phyloP scores from a whole-genome alignment of 2,329 filamentous ascomycete species.

The Pochonia chlamydosporia region DNA sequence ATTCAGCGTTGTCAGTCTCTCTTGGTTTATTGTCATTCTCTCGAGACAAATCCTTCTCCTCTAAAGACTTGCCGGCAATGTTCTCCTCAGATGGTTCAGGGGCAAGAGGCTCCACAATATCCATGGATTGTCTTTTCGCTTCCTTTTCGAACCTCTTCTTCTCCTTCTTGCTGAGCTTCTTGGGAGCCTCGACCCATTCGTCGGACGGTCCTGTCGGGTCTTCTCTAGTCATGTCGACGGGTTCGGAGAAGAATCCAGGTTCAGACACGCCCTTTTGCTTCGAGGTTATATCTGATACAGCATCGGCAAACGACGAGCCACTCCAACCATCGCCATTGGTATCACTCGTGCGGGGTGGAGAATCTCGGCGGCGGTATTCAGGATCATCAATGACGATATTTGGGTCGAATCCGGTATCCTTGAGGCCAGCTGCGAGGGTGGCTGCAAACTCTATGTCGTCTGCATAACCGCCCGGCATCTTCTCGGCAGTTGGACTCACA shows the following conservation, averaged over 20 bases:
- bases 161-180: constrained; percentile 42
- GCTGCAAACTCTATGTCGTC: constrained; percentile 67
- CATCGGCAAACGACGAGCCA: constrained; percentile 43
- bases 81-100: constrained; percentile 13
- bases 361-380: constrained; percentile 56
- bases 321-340: constrained; percentile 35
- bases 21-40: constrained; percentile 13
- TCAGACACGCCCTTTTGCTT: constrained; percentile 19
- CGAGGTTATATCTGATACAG: constrained; percentile 32
- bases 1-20: constrained; percentile 15
- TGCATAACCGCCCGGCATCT: constrained; percentile 60
- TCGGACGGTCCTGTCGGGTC: constrained; percentile 16
- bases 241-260: constrained; percentile 41
- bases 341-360: constrained; percentile 55
- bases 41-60: constrained; percentile 17
- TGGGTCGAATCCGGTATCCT: constrained; percentile 65
- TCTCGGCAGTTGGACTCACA: constrained; percentile 35
- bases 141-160: constrained; percentile 41
- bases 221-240: constrained; percentile 37
- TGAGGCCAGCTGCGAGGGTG: constrained; percentile 60
- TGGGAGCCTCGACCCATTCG: constrained; percentile 17
- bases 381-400: constrained; percentile 65
- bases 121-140: constrained; percentile 7
- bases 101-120: constrained; percentile 6
- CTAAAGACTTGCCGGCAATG: constrained; percentile 15